These are phyloP conservation scores for Zalaria sp. DNA, from an alignment of 2,329 filamentous ascomycete species.

Conservation along the genomic window DNA sequence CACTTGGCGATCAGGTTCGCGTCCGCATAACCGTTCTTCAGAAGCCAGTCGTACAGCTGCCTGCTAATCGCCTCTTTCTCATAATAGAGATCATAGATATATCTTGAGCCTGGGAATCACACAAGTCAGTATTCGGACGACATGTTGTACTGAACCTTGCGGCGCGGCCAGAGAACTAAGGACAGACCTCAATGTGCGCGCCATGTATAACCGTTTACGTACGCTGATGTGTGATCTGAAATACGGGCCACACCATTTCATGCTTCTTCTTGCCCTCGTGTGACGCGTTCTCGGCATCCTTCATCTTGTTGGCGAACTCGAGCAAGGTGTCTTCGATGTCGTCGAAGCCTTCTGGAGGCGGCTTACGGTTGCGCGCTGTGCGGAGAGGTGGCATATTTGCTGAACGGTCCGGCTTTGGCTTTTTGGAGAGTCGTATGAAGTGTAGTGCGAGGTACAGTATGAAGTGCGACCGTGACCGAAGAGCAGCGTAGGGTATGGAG, in stretches of 20 bases:
- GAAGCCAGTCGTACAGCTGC: slow-evolving; percentile 82
- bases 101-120: slow-evolving; percentile 45
- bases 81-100: slow-evolving; percentile 97
- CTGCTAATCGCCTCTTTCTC: slow-evolving; percentile 92
- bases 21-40: slow-evolving; percentile 95
- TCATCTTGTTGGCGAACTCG: slow-evolving; percentile 83
- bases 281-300: slow-evolving; percentile 83
- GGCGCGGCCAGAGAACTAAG: slow-evolving; percentile 3
- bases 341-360: slow-evolving; percentile 72
- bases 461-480: too few species aligned
- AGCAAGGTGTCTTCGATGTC: slow-evolving; percentile 80
- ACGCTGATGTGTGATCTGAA: slow-evolving; percentile 91
- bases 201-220: slow-evolving; percentile 20
- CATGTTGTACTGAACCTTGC: background rate
- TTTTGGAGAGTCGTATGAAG: too few species aligned
- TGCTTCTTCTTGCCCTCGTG: slow-evolving; percentile 70
- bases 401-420: too few species aligned
- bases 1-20: slow-evolving; percentile 94
- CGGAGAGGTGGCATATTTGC: slow-evolving; percentile 60
- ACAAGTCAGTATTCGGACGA: slow-evolving; percentile 9
- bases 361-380: slow-evolving; percentile 62
- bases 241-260: slow-evolving; percentile 91
- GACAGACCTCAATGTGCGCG: slow-evolving; percentile 6
- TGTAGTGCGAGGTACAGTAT: too few species aligned
- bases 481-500: too few species aligned